Percentiles rank a stretch among this genome's conserved stretches.
These are phyloP conservation scores for Pelargonium hybrid DNA, from an alignment of 441 rosid species.

Conservation along the genomic window DNA sequence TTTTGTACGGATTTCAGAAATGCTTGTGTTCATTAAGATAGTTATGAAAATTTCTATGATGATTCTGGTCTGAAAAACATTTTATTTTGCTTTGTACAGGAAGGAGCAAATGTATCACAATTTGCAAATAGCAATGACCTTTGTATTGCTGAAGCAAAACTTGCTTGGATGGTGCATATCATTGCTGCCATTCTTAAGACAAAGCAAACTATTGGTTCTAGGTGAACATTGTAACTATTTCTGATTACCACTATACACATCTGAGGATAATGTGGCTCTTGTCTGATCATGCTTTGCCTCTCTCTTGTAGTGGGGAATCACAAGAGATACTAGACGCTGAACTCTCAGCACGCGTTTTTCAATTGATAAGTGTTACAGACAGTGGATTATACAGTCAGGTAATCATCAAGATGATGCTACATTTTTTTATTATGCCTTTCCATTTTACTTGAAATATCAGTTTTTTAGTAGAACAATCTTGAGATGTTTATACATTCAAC, in stretches of 20 bases:
- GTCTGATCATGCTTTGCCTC: slow-evolving; percentile 1
- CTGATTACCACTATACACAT: not conserved
- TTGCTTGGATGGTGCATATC: slow-evolving; percentile 93
- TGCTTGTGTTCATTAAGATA: slow-evolving; percentile 7
- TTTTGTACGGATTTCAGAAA: slow-evolving; percentile 9
- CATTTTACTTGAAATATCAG: not conserved
- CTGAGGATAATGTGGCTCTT: not conserved
- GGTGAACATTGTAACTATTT: slow-evolving; percentile 37
- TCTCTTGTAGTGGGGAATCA: slow-evolving; percentile 67
- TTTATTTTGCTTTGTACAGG: slow-evolving; percentile 37
- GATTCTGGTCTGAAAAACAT: not conserved
- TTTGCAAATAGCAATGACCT: slow-evolving; percentile 47
- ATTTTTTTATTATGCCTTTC: not conserved
- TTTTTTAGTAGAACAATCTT: not conserved
- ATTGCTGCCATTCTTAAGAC: slow-evolving; percentile 86
- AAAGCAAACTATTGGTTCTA: slow-evolving; percentile 78
- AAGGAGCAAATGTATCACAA: slow-evolving; percentile 53
- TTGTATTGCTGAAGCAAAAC: slow-evolving; percentile 79
- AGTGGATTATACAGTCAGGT: slow-evolving; percentile 95
- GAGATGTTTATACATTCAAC: not conserved
- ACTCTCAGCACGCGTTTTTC: slow-evolving; percentile 95
- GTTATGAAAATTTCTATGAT: slow-evolving; percentile 7
- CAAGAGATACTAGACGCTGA: slow-evolving; percentile 99
- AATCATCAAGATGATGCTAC: slow-evolving; percentile 7
- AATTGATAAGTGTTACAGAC: slow-evolving; percentile 78